Percentiles rank a stretch among this genome's conserved stretches.
phyloP scores from a whole-genome alignment of 306 rosid genomes.

The Morella rubra region DNA sequence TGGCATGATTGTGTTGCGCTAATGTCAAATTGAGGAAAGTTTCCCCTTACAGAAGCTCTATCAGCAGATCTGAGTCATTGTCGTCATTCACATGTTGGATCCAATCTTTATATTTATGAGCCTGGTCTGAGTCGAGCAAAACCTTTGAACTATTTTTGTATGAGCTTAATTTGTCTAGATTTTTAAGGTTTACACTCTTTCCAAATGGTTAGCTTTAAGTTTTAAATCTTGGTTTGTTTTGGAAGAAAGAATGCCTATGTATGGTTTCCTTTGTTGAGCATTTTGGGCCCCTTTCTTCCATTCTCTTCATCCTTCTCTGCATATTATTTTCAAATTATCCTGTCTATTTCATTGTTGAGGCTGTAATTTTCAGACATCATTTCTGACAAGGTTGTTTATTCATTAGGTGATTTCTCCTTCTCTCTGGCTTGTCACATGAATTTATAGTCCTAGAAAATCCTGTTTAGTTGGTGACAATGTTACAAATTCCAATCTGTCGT shows the following conservation, averaged over 20 bases:
- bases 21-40: background rate
- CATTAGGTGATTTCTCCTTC: background rate
- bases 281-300: background rate
- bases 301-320: background rate
- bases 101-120: background rate
- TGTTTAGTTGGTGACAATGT: background rate
- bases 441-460: background rate
- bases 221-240: background rate
- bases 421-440: background rate
- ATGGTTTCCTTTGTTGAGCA: background rate
- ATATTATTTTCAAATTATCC: background rate
- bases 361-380: background rate
- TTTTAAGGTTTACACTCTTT: background rate
- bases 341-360: background rate
- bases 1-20: background rate
- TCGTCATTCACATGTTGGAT: no score
- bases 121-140: background rate
- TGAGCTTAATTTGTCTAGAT: background rate
- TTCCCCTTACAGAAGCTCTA: background rate
- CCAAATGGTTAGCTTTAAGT: background rate
- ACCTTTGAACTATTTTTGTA: background rate
- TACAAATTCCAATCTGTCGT: background rate
- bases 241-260: background rate
- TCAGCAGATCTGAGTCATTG: conserved; percentile 4
- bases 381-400: background rate